A percentile compares a stretch with the other conserved stretches of the same genome.
phyloP scores from a whole-genome alignment of 345 rosid genomes.

The Physaria fendleri region DNA sequence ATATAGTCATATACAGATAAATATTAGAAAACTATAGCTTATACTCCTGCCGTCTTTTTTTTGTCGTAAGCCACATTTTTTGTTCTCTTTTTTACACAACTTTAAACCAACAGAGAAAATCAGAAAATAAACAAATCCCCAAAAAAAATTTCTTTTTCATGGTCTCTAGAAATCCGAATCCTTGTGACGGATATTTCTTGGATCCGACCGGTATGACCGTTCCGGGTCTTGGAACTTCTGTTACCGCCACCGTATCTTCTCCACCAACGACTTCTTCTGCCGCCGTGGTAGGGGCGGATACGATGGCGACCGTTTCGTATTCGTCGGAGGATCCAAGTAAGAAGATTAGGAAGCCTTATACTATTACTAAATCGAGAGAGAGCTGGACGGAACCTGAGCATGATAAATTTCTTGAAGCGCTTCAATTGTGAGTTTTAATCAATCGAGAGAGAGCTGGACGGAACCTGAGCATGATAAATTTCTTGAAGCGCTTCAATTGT shows the following conservation, averaged over 20 bases:
- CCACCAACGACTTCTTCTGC: constrained; percentile 24
- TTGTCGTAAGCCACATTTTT: constrained; percentile 10
- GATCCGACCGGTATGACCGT: constrained; percentile 67
- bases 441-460: constrained; percentile 76
- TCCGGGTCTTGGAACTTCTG: constrained; percentile 45
- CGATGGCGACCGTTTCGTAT: constrained; percentile 34
- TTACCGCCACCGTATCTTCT: constrained; percentile 26
- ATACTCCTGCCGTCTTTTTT: constrained; percentile 1
- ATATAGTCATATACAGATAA: neutral
- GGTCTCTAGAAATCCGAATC: constrained; percentile 66
- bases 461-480: constrained; percentile 97
- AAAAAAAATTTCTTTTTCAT: constrained; percentile 24
- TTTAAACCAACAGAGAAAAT: neutral
- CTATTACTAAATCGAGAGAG: constrained; percentile 82
- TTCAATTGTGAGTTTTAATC: constrained; percentile 65
- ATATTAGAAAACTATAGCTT: neutral
- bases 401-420: constrained; percentile 90
- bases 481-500: constrained; percentile 76
- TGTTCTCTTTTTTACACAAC: neutral
- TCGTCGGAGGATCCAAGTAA: constrained; percentile 58
- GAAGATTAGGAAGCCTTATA: constrained; percentile 83
- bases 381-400: constrained; percentile 99
- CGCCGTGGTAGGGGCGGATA: constrained; percentile 20
- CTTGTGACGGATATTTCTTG: constrained; percentile 52
- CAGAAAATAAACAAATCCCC: neutral